Base-by-base conservation (phyloP, 345 rosid species). In the Pelargonium nanum region DNA sequence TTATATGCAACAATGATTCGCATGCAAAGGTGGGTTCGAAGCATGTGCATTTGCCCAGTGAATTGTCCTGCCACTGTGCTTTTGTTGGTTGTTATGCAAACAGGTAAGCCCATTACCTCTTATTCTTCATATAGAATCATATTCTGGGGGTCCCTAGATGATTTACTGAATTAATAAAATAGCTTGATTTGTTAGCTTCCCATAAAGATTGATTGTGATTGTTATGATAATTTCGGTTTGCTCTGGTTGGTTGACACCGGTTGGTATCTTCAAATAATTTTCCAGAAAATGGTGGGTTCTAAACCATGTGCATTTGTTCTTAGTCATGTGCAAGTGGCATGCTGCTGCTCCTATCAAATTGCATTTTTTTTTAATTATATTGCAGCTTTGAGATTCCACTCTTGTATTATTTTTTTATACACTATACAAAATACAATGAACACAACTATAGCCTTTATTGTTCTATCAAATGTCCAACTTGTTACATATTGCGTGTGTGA, bases 231-330 rank as follows among this genome's bases (percentile, higher is more conserved):
- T 22, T 40, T 13, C 53, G 48, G 48, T 40, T 12, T n/a, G n/a
- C n/a, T 2, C 25, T 12, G 53, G 32, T 62, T 30, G 56, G 65
- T 61, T 19, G 26, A 16, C 6, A 59, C 50, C 16, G 26, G 2
- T 22, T 58, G 19, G 50, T 51, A 22, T 54, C 34, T 12, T 26
- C n/a, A 58, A 52, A 10, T 44, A 22, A 15, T 28, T 34, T 21
- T 22, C 19, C n/a, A 44, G 19, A 26, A 5, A 53, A 50, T 16
- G 40, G 17, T 61, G 74, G 70, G 72, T 63, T 23, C 45, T 45
- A 58, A 45, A 62, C 55, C 78, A 70, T 62, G 80, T 76, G 78
- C 65, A 45, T 19, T 24, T 62, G 75, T 65, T 57, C 66, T 62
- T 63, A 20, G 28, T 56, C 75, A 72, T 77, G 79, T 72, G 79